Base-by-base conservation (phyloP, 441 rosid species). In the Adansonia grandidieri region DNA sequence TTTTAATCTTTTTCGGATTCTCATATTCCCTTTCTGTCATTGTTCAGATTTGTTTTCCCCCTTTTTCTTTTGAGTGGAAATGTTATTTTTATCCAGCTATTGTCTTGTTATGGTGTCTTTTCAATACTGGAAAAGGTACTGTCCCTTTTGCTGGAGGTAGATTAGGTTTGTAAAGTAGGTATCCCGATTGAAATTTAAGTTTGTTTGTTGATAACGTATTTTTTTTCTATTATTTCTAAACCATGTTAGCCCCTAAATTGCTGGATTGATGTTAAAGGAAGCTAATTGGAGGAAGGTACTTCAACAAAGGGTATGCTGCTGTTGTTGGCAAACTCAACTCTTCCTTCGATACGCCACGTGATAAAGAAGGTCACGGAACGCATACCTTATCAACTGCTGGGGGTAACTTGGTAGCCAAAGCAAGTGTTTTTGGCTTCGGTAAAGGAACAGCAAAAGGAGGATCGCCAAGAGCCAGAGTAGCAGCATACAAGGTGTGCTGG, bases 401-500 rank as follows among this genome's bases (percentile, higher is more conserved):
- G 0, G 98, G 97, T 11, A 77, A 80, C 66, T 87, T 89, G 15
- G 97, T 91, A 1, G 64, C 86, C 2, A 86, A 84, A 0, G 95
- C 89, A 5, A 89, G 80, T 75, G 82, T 90, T 53, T 79, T 89
- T 1, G 93, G 93, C 40, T 86, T 82, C 11, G 96, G 97, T 42
- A 81, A 81, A 47, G 97, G 97, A 53, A 92, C 92, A 0, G 94
- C 93, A 0, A 92, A 88, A 75, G 98, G 98, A 14, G 98, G 97
- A 6, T 90, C 96, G 0, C 98, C 98, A 0, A 82, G 85, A 5
- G 91, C 98, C 0, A 82, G 95, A 66, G 92, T 92, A 9, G 97
- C 97, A 5, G 88, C 96, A 4, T 94, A 94, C 86, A 94, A 94
- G 82, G 96, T 89, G 0, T 94, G 97, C 82, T 92, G 92, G 92